Conservation (phyloP, 1,139 yeast genomes). For the Suhomyces taliae region DNA sequence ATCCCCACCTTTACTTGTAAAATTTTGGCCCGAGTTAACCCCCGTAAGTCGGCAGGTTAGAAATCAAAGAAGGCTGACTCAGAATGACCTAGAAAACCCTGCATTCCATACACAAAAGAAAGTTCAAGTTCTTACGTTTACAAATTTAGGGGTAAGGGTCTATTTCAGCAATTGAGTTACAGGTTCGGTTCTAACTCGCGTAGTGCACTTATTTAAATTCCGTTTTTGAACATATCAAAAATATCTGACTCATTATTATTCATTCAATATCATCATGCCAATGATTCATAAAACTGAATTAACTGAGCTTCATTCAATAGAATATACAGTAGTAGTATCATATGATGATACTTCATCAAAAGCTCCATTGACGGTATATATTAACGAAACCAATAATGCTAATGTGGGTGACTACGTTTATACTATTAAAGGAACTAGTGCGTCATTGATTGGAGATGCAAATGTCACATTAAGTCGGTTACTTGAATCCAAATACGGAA, state of each 20-base stretch:
- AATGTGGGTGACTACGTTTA: slow-evolving; percentile 22
- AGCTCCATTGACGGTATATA: slow-evolving; percentile 21
- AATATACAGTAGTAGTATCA: slow-evolving; percentile 18
- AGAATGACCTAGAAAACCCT: neutral
- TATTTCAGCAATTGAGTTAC: neutral
- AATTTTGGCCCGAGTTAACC: neutral
- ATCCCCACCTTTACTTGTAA: neutral
- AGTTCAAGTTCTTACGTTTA: neutral
- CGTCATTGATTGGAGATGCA: slow-evolving; percentile 5
- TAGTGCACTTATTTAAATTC: neutral
- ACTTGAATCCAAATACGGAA: slow-evolving; percentile 12
- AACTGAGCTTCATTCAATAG: slow-evolving; percentile 10
- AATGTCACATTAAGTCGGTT: slow-evolving; percentile 10
- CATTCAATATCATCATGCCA: neutral
- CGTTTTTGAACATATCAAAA: neutral
- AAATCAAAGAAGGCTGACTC: neutral
- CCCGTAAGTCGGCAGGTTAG: neutral
- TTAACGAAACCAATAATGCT: slow-evolving; percentile 17
- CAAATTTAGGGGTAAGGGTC: neutral
- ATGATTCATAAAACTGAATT: slow-evolving; percentile 11
- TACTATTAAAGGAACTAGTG: slow-evolving; percentile 17
- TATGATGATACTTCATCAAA: slow-evolving; percentile 4
- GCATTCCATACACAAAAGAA: neutral
- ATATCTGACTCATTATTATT: neutral
- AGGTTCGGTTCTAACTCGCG: neutral